Evolutionary conservation across 805 yeast genomes (phyloP), one percentile per base, ranked within the genome.

Genomic region (Osmozyma mogii): DNA sequence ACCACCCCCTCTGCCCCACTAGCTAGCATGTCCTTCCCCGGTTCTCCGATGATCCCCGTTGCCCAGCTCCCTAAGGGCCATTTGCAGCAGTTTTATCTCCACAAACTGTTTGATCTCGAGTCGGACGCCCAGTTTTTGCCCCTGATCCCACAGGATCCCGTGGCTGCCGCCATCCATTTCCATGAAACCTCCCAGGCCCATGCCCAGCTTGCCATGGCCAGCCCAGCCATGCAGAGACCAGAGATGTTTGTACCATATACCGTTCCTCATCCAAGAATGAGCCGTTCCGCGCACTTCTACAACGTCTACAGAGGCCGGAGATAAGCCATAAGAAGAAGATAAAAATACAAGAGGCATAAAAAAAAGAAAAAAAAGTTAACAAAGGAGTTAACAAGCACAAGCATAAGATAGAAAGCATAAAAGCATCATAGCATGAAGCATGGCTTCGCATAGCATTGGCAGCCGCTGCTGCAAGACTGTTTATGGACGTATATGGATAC

Each of bases 101-200:
- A 77, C 44, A 70, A 81, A 42, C 77, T 84, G 22, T 78, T 81
- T 50, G 87, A 78, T 41, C 48, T 65, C 23, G 84, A 76, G 49
- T 83, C 80, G 41, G 89, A 81, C 50, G 48, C 69, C 29, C 88
- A 78, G 55, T 82, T 82, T 34, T 44, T 56, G 27, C 62, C 62
- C 4, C 40, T 45, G 23, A 45, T 56, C 21, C 51, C 48, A 4
- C 34, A 40, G 1, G 41, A 41, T 13, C 47, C 47, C 7, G 32
- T 36, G 15, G 35, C 41, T 28, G 25, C 36, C 12, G 40, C 38
- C 15, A 30, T 40, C 24, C 43, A 38, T 28, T 32, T 36, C 22
- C 39, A 35, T 12, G 47, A 41, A 30, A 24, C 37, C 22, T 14
- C 11, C 21, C 23, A 27, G 34, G 20, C 29, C 14, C 30, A 31